Evolutionary conservation across 306 rosid genomes (phyloP).

Genomic region (Fragaria nilgerrensis): DNA sequence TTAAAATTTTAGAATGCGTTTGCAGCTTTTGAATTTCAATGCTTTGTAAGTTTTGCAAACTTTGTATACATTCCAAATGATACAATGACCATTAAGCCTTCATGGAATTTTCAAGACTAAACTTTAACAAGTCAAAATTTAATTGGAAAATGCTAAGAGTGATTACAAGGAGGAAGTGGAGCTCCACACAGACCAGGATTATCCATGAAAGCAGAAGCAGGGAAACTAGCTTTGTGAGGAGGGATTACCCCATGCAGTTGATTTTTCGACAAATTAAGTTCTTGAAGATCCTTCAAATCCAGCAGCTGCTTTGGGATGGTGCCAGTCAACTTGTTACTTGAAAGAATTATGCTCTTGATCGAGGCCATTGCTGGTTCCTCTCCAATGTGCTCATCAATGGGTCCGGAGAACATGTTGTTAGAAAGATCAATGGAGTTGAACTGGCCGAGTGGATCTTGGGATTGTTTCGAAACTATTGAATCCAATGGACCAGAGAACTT

Average conservation of each 20-base stretch:
- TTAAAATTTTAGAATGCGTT: too few relatives aligned
- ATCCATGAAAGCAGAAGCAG: conserved; percentile 40
- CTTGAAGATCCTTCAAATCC: conserved; percentile 36
- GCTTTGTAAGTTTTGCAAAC: not conserved
- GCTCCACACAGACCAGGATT: conserved; percentile 58
- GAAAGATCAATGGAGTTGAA: conserved; percentile 47
- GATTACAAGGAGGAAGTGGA: conserved; percentile 58
- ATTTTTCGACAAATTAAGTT: conserved; percentile 48
- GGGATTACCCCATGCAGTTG: conserved; percentile 40
- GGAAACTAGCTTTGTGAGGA: conserved; percentile 34
- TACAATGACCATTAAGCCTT: not conserved
- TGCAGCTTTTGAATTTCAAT: not conserved
- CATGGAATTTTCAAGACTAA: not conserved
- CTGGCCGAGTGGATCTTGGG: conserved; percentile 43
- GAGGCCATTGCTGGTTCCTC: conserved; percentile 36
- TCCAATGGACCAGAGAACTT: conserved; percentile 37
- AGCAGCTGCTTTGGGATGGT: conserved; percentile 42
- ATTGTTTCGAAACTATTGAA: conserved; percentile 32
- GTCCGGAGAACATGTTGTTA: conserved; percentile 36
- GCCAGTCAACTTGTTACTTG: conserved; percentile 44
- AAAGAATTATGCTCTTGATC: conserved; percentile 33
- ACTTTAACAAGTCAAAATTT: not conserved
- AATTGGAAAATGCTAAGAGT: conserved; percentile 15
- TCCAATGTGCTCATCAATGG: conserved; percentile 36
- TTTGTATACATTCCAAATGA: not conserved